Conservation (phyloP, 805 yeast genomes). For the Nakazawaea wickerhamii region DNA sequence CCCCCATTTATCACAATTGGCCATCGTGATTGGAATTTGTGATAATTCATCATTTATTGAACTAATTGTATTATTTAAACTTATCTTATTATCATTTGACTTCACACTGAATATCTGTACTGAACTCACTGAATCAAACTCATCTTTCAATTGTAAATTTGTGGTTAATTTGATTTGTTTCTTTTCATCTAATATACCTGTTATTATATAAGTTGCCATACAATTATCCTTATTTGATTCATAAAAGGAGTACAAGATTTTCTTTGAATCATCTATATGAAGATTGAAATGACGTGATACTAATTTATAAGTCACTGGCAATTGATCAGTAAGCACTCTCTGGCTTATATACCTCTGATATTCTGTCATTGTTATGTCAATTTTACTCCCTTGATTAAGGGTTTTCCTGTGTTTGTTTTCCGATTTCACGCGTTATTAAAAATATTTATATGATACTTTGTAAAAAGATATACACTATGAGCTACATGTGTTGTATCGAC, state of each 20-base stretch:
- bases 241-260: slow-evolving; percentile 33
- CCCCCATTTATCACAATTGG: slow-evolving; percentile 15
- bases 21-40: not conserved
- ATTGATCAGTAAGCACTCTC: slow-evolving; percentile 4
- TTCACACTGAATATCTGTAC: slow-evolving; percentile 26
- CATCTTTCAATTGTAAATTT: slow-evolving; percentile 18
- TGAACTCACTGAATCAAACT: slow-evolving; percentile 27
- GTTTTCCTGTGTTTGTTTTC: not conserved
- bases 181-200: slow-evolving; percentile 26
- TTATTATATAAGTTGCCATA: slow-evolving; percentile 35
- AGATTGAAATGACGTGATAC: slow-evolving; percentile 36
- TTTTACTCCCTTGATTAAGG: not conserved
- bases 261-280: slow-evolving; percentile 34
- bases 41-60: slow-evolving; percentile 7
- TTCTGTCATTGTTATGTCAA: not conserved
- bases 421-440: not conserved
- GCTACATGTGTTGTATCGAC: too few relatives aligned
- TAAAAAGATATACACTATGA: not conserved
- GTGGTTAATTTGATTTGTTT: slow-evolving; percentile 4
- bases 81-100: not conserved
- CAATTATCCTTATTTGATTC: slow-evolving; percentile 29
- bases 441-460: not conserved
- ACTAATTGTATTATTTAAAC: slow-evolving; percentile 3
- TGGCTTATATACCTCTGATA: slow-evolving; percentile 4
- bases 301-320: slow-evolving; percentile 34